These are phyloP conservation scores for Emergomyces orientalis DNA, from an alignment of 2,329 filamentous ascomycete genomes.

Conservation along the genomic window DNA sequence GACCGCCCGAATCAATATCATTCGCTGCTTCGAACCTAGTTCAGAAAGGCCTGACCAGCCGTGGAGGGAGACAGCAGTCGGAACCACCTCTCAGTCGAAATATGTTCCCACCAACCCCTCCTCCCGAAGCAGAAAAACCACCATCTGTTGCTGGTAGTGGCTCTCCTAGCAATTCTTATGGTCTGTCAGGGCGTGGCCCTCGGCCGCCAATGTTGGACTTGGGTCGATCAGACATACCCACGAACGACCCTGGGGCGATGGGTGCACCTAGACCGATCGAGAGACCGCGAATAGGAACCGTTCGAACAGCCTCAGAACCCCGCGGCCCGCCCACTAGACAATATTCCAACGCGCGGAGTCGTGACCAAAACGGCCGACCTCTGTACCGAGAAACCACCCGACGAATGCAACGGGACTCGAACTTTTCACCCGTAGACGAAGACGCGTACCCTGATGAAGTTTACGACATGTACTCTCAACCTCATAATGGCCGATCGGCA, in stretches of 20 bases:
- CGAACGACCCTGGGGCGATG: slow-evolving; percentile 24
- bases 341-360: slow-evolving; percentile 23
- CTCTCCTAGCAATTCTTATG: slow-evolving; percentile 22
- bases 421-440: slow-evolving; percentile 20
- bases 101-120: slow-evolving; percentile 95
- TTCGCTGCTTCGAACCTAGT: slow-evolving; percentile 90
- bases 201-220: slow-evolving; percentile 39
- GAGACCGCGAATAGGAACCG: slow-evolving; percentile 38
- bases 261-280: slow-evolving; percentile 22
- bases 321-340: slow-evolving; percentile 35
- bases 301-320: slow-evolving; percentile 44
- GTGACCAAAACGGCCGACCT: slow-evolving; percentile 21
- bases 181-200: slow-evolving; percentile 36
- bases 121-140: slow-evolving; percentile 73
- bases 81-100: slow-evolving; percentile 71
- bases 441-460: slow-evolving; percentile 37
- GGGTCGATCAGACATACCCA: slow-evolving; percentile 22
- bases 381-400: slow-evolving; percentile 26
- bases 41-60: slow-evolving; percentile 69
- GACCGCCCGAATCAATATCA: slow-evolving; percentile 73
- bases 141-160: slow-evolving; percentile 20
- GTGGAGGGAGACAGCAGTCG: slow-evolving; percentile 64
- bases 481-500: slow-evolving; percentile 26
- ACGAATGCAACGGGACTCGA: slow-evolving; percentile 27
- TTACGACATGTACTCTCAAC: slow-evolving; percentile 60